Percentiles rank a stretch among this genome's conserved stretches.
Evolutionary conservation across 2,329 filamentous ascomycete genomes (phyloP).

Genomic region (Aspergillus sp.): DNA sequence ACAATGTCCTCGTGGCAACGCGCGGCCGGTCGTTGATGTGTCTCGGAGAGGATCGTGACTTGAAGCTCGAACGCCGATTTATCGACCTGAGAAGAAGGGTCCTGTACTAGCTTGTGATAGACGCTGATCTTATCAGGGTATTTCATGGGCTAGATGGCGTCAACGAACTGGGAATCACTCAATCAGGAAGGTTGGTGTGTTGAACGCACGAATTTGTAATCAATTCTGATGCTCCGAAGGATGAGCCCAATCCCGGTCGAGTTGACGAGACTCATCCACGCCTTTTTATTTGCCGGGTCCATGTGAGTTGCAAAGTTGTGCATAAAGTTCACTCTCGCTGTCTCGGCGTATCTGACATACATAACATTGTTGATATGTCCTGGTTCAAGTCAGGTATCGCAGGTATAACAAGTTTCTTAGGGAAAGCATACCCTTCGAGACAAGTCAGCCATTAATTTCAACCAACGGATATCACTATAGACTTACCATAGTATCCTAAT

Average conservation of each 20-base stretch:
- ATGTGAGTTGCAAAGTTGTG: slow-evolving; percentile 59
- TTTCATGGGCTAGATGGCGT: slow-evolving; percentile 59
- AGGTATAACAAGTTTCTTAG: not conserved
- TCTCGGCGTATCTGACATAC: slow-evolving; percentile 79
- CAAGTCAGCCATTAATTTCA: slow-evolving; percentile 5
- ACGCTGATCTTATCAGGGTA: slow-evolving; percentile 78
- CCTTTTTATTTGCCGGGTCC: slow-evolving; percentile 53
- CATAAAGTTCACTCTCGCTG: slow-evolving; percentile 71
- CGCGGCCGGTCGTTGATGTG: slow-evolving; percentile 64
- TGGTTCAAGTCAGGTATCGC: slow-evolving; percentile 21
- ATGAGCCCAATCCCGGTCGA: slow-evolving; percentile 66
- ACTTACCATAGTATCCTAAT: slow-evolving; percentile 43
- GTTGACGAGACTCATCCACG: slow-evolving; percentile 65
- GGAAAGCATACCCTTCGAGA: slow-evolving; percentile 19
- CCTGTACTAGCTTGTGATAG: slow-evolving; percentile 64
- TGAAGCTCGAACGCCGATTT: slow-evolving; percentile 41
- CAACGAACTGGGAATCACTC: not conserved
- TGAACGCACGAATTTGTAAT: slow-evolving; percentile 76
- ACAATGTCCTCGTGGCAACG: slow-evolving; percentile 71
- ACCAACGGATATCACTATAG: not conserved
- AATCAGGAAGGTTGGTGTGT: no score
- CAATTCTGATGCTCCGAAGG: slow-evolving; percentile 68
- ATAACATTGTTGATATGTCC: slow-evolving; percentile 82
- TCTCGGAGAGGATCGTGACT: slow-evolving; percentile 66
- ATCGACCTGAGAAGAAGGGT: slow-evolving; percentile 37